phyloP scores from a whole-genome alignment of 1,284 basidiomycete genomes.

The Tremellales sp. region DNA sequence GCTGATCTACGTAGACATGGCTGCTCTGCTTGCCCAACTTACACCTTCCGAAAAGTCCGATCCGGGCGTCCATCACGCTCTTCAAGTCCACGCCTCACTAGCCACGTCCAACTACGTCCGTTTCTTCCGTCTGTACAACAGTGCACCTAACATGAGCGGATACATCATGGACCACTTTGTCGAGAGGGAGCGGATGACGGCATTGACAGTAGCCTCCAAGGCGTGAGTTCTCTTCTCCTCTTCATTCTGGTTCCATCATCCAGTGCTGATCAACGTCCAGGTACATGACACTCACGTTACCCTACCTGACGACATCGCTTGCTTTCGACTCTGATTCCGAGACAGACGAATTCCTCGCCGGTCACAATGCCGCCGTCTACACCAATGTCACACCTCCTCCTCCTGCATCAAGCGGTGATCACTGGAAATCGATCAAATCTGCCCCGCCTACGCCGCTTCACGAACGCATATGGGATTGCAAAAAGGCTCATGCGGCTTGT shows the following conservation, averaged over 20 bases:
- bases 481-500: slow-evolving; percentile 49
- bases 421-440: slow-evolving; percentile 22
- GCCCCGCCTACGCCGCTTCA: slow-evolving; percentile 20
- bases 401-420: slow-evolving; percentile 13
- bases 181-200: slow-evolving; percentile 80
- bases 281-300: slow-evolving; percentile 71
- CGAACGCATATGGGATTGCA: slow-evolving; percentile 52
- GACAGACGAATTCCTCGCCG: slow-evolving; percentile 65
- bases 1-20: slow-evolving; percentile 69
- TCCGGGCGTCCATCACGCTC: slow-evolving; percentile 77
- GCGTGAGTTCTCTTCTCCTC: slow-evolving; percentile 60
- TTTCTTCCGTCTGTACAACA: slow-evolving; percentile 79
- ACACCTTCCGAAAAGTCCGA: slow-evolving; percentile 80
- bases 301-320: slow-evolving; percentile 74
- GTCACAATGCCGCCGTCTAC: slow-evolving; percentile 68
- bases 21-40: slow-evolving; percentile 92
- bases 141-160: slow-evolving; percentile 93
- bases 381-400: slow-evolving; percentile 38
- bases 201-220: slow-evolving; percentile 84
- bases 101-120: slow-evolving; percentile 91
- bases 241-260: background rate
- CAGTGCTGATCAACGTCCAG: slow-evolving; percentile 52
- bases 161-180: slow-evolving; percentile 99
- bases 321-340: slow-evolving; percentile 70
- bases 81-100: slow-evolving; percentile 80